phyloP scores from a whole-genome alignment of 176 grass and related monocot species.

The Raddia guianensis region DNA sequence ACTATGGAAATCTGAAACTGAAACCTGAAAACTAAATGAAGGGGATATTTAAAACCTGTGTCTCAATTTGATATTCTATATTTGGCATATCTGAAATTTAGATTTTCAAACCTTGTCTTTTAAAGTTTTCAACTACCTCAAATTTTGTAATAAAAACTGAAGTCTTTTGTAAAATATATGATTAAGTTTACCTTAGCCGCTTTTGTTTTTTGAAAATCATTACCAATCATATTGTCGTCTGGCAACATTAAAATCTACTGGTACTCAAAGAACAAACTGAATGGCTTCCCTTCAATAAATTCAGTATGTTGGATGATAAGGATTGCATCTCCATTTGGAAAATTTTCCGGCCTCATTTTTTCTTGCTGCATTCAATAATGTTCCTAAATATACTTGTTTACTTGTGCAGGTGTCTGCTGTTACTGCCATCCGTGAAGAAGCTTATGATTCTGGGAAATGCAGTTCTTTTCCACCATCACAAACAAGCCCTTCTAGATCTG shows the following conservation, averaged over 20 bases:
- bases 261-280: background rate
- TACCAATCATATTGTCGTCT: background rate
- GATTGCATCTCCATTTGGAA: conserved; percentile 27
- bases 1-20: background rate
- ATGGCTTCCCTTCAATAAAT: conserved; percentile 9
- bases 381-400: conserved; percentile 17
- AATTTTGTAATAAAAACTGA: background rate
- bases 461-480: conserved; percentile 26
- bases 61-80: background rate
- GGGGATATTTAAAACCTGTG: conserved; percentile 1
- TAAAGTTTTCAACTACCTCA: background rate
- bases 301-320: conserved; percentile 16
- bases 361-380: background rate
- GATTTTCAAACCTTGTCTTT: background rate
- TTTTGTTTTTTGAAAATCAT: background rate
- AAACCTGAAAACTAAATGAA: background rate
- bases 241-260: background rate
- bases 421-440: conserved; percentile 26
- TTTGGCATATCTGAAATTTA: background rate
- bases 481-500: conserved; percentile 35
- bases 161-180: background rate
- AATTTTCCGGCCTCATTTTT: conserved; percentile 26
- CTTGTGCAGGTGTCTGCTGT: conserved; percentile 47
- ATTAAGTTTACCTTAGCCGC: background rate
- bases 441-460: conserved; percentile 36